phyloP scores from a whole-genome alignment of 176 grass and related monocot genomes.

The Zizania latifolia region DNA sequence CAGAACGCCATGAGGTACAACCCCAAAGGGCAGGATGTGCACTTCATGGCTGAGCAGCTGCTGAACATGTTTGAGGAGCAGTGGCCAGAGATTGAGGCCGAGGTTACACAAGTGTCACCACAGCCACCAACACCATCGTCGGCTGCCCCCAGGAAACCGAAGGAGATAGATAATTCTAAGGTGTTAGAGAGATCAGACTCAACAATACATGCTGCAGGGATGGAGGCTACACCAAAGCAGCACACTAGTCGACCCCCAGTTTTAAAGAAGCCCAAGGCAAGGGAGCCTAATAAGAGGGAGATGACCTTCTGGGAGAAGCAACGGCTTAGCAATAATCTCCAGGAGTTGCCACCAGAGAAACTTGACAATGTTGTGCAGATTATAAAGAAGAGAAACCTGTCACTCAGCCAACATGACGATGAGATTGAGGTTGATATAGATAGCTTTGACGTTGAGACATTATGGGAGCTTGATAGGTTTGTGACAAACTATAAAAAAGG shows the following conservation, averaged over 20 bases:
- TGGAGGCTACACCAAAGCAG: constrained; percentile 47
- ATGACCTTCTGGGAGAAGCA: constrained; percentile 80
- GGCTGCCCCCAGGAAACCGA: constrained; percentile 46
- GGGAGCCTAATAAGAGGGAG: constrained; percentile 76
- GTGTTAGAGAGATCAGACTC: constrained; percentile 68
- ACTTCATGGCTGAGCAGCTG: constrained; percentile 70
- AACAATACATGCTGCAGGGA: constrained; percentile 33
- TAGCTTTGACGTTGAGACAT: constrained; percentile 78
- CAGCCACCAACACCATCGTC: constrained; percentile 45
- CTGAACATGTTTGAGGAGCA: constrained; percentile 57
- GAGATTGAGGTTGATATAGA: constrained; percentile 92
- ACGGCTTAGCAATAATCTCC: constrained; percentile 46
- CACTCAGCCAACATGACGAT: constrained; percentile 72
- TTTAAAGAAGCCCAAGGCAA: constrained; percentile 79
- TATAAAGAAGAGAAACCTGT: constrained; percentile 70
- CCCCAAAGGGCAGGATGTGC: constrained; percentile 60
- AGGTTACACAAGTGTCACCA: constrained; percentile 40
- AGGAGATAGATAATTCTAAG: constrained; percentile 46
- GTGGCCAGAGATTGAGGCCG: constrained; percentile 57
- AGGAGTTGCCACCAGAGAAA: constrained; percentile 54
- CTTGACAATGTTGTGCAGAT: constrained; percentile 82
- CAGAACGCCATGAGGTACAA: constrained; percentile 92
- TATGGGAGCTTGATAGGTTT: constrained; percentile 84
- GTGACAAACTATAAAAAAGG: constrained; percentile 78
- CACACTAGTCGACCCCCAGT: constrained; percentile 39